Evolutionary conservation across 2,329 filamentous ascomycete species (phyloP).

Genomic region (Huntiella decipiens): DNA sequence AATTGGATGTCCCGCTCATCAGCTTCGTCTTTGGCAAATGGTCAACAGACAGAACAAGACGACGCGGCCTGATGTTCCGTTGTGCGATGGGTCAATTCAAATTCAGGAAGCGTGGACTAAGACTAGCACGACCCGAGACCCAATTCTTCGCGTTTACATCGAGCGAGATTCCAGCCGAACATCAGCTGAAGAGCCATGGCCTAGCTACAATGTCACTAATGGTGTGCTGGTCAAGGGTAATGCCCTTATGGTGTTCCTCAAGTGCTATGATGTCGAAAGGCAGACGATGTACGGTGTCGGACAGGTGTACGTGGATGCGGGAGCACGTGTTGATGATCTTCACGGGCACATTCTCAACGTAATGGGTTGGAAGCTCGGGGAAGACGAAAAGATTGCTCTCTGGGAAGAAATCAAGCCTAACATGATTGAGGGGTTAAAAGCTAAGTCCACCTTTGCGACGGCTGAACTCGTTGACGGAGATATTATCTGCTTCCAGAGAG

Average conservation of each 20-base stretch:
- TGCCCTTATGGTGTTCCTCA: slow-evolving; percentile 69
- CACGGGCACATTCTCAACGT: slow-evolving; percentile 56
- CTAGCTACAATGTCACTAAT: slow-evolving; percentile 37
- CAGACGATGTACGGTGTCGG: slow-evolving; percentile 62
- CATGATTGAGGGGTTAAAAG: slow-evolving; percentile 91
- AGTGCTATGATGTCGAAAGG: slow-evolving; percentile 65
- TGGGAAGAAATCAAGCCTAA: slow-evolving; percentile 96
- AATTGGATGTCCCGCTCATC: slow-evolving; percentile 44
- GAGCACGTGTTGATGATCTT: slow-evolving; percentile 75
- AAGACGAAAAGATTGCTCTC: slow-evolving; percentile 43
- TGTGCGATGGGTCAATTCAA: slow-evolving; percentile 58
- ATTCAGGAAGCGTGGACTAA: slow-evolving; percentile 48
- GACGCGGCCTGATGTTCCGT: slow-evolving; percentile 70
- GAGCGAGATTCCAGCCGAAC: slow-evolving; percentile 54
- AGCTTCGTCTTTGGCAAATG: slow-evolving; percentile 83
- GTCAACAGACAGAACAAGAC: slow-evolving; percentile 98
- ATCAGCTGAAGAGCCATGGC: slow-evolving; percentile 53
- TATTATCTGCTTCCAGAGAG: slow-evolving; percentile 81
- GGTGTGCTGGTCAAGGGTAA: slow-evolving; percentile 40
- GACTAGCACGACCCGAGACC: slow-evolving; percentile 40
- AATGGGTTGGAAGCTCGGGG: slow-evolving; percentile 67
- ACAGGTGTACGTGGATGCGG: slow-evolving; percentile 71
- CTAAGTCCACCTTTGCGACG: slow-evolving; percentile 70
- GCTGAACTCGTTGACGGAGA: slow-evolving; percentile 95
- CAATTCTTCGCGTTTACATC: slow-evolving; percentile 69